phyloP scores from a whole-genome alignment of 2,329 filamentous ascomycete genomes.

The Colletotrichum euphorbiae region DNA sequence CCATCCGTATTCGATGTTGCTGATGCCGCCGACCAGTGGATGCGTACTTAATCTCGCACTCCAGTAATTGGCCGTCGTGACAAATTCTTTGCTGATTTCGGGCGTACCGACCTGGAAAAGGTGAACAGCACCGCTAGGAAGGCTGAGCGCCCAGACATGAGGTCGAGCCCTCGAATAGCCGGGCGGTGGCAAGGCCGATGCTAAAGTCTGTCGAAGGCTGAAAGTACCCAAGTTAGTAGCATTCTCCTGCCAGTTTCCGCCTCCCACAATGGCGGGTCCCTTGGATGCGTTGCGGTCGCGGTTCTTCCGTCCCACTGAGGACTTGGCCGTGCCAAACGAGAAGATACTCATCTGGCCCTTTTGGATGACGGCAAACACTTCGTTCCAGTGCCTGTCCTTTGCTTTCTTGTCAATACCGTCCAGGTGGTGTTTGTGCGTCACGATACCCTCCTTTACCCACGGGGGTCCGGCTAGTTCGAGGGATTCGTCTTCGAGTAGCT shows the following conservation, averaged over 20 bases:
- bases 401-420: constrained; percentile 91
- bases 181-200: constrained; percentile 87
- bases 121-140: constrained; percentile 94
- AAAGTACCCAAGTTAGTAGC: constrained; percentile 91
- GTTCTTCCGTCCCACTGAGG: constrained; percentile 76
- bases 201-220: constrained; percentile 89
- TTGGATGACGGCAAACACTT: constrained; percentile 96
- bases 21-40: constrained; percentile 90
- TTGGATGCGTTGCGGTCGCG: constrained; percentile 62
- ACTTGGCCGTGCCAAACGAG: constrained; percentile 88
- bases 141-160: constrained; percentile 92
- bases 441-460: constrained; percentile 96
- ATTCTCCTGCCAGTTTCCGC: constrained; percentile 98
- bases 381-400: constrained; percentile 93
- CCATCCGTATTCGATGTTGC: constrained; percentile 98
- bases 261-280: constrained; percentile 79
- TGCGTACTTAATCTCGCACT: constrained; percentile 94
- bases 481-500: constrained; percentile 90
- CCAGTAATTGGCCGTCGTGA: constrained; percentile 97
- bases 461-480: constrained; percentile 93
- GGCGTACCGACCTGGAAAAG: constrained; percentile 98
- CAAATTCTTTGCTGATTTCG: constrained; percentile 95
- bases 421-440: constrained; percentile 96
- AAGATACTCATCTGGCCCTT: constrained; percentile 95
- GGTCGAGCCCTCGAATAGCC: constrained; percentile 92